A percentile compares a stretch with the other conserved stretches of the same genome.
Evolutionary conservation across 2,329 filamentous ascomycete species (phyloP).

Genomic region (Colletotrichum filicis): DNA sequence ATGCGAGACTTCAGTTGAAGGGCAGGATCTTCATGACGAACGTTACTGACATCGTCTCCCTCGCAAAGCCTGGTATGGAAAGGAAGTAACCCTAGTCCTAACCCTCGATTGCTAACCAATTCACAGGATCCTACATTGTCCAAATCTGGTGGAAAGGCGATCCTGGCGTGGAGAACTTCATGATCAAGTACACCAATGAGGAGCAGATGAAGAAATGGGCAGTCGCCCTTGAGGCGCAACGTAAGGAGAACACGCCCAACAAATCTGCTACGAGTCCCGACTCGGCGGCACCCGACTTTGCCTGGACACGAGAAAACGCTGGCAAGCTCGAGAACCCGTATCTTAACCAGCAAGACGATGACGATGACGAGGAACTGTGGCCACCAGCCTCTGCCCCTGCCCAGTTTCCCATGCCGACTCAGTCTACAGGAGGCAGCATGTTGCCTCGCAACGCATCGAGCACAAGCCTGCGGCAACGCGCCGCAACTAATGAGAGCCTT

Average conservation of each 20-base stretch:
- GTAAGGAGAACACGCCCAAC: constrained; percentile 67
- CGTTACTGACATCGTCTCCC: constrained; percentile 91
- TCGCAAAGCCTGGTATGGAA: constrained; percentile 85
- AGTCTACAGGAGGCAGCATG: constrained; percentile 51
- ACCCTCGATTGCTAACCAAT: constrained; percentile 16
- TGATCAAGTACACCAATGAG: constrained; percentile 92
- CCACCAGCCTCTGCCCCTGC: constrained; percentile 47
- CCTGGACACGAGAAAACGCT: constrained; percentile 78
- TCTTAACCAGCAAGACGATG: constrained; percentile 70
- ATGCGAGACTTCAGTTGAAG: constrained; percentile 91
- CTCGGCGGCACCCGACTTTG: constrained; percentile 77
- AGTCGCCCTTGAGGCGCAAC: constrained; percentile 79
- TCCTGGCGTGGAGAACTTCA: constrained; percentile 93
- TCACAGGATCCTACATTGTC: constrained; percentile 86
- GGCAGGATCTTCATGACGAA: constrained; percentile 99
- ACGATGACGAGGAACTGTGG: constrained; percentile 66
- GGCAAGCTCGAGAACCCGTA: constrained; percentile 85
- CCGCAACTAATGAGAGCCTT: constrained; percentile 78
- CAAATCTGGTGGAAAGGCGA: constrained; percentile 99
- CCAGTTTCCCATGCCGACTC: constrained; percentile 46
- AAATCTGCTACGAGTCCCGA: constrained; percentile 58
- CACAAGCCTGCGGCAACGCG: constrained; percentile 79
- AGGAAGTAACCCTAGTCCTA: neutral
- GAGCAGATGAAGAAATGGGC: constrained; percentile 96
- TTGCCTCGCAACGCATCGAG: constrained; percentile 76